Percentiles rank a stretch among this genome's conserved stretches.
Conservation (phyloP, 2,329 filamentous ascomycete species). For the Pseudopyricularia javanii region DNA sequence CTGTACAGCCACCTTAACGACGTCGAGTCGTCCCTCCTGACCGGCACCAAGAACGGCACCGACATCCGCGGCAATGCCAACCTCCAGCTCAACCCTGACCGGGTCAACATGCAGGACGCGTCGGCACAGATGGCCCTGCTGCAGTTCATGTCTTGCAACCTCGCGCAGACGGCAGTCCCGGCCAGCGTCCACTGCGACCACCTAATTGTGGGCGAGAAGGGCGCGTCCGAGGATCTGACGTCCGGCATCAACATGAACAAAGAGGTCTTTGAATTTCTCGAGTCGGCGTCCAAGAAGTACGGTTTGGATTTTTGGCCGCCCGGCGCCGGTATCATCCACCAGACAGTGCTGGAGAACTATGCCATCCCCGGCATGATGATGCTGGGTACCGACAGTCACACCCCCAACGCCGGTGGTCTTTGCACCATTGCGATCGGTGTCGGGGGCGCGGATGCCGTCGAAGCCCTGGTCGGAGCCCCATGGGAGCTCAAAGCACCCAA, state of each 20-base stretch:
- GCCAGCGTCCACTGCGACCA: conserved; percentile 99
- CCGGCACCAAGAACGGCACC: conserved; percentile 70
- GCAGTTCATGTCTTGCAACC: conserved; percentile 95
- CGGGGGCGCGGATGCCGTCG: conserved; percentile 91
- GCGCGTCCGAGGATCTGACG: conserved; percentile 74
- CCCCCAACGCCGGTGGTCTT: conserved; percentile 90
- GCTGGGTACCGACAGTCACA: conserved; percentile 95
- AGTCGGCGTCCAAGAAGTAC: conserved; percentile 82
- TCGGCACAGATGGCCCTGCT: conserved; percentile 96
- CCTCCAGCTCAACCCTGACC: conserved; percentile 91
- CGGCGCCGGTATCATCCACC: conserved; percentile 90
- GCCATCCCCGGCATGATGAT: conserved; percentile 96
- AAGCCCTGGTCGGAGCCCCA: conserved; percentile 88
- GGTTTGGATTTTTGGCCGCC: conserved; percentile 95
- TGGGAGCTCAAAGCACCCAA: conserved; percentile 97
- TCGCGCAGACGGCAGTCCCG: conserved; percentile 81
- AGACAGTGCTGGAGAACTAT: conserved; percentile 97
- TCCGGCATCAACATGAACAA: conserved; percentile 83
- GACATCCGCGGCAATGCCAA: conserved; percentile 80
- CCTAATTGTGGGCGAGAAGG: conserved; percentile 90
- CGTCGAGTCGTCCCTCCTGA: conserved; percentile 75
- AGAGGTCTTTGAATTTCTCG: conserved; percentile 95
- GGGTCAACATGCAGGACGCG: conserved; percentile 98
- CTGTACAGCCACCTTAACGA: conserved; percentile 91
- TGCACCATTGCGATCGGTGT: conserved; percentile 94